Base-by-base conservation (phyloP, 306 rosid genomes). In the Quercus parvula region DNA sequence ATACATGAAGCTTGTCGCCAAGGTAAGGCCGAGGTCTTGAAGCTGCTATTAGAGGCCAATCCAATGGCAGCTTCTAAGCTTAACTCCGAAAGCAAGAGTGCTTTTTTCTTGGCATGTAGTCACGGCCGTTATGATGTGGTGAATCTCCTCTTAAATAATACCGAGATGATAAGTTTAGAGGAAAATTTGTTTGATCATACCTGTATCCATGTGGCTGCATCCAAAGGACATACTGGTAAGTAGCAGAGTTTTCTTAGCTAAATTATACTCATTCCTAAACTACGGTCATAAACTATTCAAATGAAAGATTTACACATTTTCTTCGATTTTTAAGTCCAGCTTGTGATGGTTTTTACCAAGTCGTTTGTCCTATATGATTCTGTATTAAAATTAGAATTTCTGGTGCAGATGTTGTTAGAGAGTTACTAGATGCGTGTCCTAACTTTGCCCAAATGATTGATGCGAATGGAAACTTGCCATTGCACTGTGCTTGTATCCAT, bases 201-300 rank as follows among this genome's bases (percentile, higher is more conserved):
- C 20, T 87, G 86, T 75, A 57, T 90, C 18, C 89, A 79, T 73
- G 73, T 80, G 49, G 93, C 97, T 25, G 87, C 90, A 44, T 84
- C 92, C 18, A 81, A 84, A 71, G 97, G 97, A 19, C 85, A 89
- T 79, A 51, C 87, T 62, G 93, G 97, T 93, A 38, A 1, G 68
- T 8, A 51, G 14, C n/a, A 19, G 25, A 15, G 8, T 35, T 35
- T 38, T 30, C 46, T 38, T 68, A 46, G 19, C 54, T 17, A 14
- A 30, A 76, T 33, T 76, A 35, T 35, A 31, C 72, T 27, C 5
- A 5, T 73, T 66, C 19, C 46, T 7, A 38, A 38, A 38, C 46
- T 7, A 38, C 11, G 0, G 46, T 38, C 41, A 13, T 64, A 11
- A 20, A 27, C 4, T 19, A 25, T 24, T 1, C 15, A 57, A 46